Evolutionary conservation across 441 rosid species (phyloP).

Genomic region (Populus trichocarpa): DNA sequence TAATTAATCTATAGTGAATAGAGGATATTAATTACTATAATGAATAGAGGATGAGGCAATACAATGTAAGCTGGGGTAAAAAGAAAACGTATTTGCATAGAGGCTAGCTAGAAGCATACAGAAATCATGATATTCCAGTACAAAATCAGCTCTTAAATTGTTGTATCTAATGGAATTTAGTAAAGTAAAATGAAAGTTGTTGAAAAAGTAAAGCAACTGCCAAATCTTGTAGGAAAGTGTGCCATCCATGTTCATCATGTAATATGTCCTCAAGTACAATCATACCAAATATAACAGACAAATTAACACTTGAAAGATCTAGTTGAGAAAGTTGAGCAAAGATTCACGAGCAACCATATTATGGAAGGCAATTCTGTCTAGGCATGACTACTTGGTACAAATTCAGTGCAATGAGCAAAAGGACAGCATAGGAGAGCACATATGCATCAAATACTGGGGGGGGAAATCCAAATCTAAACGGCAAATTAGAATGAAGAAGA

Average conservation of each 20-base stretch:
- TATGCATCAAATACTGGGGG: too few species aligned
- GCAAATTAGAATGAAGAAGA: not conserved
- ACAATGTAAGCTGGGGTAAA: too few species aligned
- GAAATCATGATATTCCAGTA: too few species aligned
- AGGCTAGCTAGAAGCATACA: too few species aligned
- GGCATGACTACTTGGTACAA: not conserved
- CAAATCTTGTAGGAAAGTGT: not conserved
- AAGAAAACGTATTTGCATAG: too few species aligned
- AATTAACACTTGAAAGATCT: not conserved
- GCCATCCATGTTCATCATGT: not conserved
- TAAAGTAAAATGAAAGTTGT: not conserved
- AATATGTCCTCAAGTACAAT: not conserved
- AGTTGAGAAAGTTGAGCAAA: not conserved
- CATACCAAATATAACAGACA: not conserved
- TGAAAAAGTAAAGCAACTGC: not conserved
- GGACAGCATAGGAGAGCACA: not conserved
- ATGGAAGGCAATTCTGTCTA: not conserved
- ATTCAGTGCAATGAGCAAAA: not conserved
- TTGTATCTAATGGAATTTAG: not conserved
- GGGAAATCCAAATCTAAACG: not conserved
- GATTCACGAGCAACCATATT: not conserved
- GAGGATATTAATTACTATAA: too few species aligned
- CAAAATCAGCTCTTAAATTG: not conserved
- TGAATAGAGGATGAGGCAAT: too few species aligned
- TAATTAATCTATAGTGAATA: too few species aligned